Evolutionary conservation across 495 filamentous ascomycete species (phyloP).

Genomic region (Aspergillus mulundensis): DNA sequence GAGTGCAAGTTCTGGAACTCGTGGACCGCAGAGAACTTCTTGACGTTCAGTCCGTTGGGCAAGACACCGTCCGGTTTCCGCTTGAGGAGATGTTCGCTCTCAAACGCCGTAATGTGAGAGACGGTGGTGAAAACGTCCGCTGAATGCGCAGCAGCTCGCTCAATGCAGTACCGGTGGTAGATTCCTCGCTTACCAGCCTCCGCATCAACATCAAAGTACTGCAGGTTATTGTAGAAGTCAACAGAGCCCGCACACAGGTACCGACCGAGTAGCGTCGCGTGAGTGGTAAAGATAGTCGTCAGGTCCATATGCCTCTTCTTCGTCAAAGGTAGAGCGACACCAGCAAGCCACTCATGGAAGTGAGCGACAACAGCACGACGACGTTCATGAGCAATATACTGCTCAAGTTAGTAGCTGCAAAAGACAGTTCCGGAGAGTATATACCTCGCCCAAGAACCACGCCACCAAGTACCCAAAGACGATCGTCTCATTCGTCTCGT

Average conservation of each 20-base stretch:
- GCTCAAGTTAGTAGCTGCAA: slow-evolving; percentile 11
- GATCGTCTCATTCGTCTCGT: slow-evolving; percentile 95
- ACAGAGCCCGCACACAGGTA: slow-evolving; percentile 97
- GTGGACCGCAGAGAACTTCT: slow-evolving; percentile 97
- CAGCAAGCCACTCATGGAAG: slow-evolving; percentile 98
- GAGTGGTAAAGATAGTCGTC: slow-evolving; percentile 98
- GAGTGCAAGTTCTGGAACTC: slow-evolving; percentile 99
- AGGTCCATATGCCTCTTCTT: slow-evolving; percentile 93
- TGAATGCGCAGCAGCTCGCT: slow-evolving; percentile 84
- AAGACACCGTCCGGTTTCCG: slow-evolving; percentile 95
- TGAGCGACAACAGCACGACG: slow-evolving; percentile 89
- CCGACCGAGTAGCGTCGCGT: slow-evolving; percentile 88
- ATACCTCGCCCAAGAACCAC: slow-evolving; percentile 96
- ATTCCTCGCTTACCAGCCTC: slow-evolving; percentile 98
- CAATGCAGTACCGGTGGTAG: slow-evolving; percentile 98
- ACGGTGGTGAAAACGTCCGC: slow-evolving; percentile 98
- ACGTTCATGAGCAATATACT: slow-evolving; percentile 93
- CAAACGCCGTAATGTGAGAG: slow-evolving; percentile 96
- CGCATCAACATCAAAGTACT: slow-evolving; percentile 93
- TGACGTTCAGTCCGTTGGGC: slow-evolving; percentile 95
- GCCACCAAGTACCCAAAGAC: slow-evolving; percentile 97
- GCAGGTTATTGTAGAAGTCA: slow-evolving; percentile 99
- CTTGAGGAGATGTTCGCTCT: slow-evolving; percentile 95
- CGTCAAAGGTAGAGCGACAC: slow-evolving; percentile 88
- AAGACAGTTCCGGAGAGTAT: slow-evolving; percentile 22